Evolutionary conservation across 2,329 filamentous ascomycete genomes (phyloP).

Genomic region (Xenosphaeropsis pyriputrescens): DNA sequence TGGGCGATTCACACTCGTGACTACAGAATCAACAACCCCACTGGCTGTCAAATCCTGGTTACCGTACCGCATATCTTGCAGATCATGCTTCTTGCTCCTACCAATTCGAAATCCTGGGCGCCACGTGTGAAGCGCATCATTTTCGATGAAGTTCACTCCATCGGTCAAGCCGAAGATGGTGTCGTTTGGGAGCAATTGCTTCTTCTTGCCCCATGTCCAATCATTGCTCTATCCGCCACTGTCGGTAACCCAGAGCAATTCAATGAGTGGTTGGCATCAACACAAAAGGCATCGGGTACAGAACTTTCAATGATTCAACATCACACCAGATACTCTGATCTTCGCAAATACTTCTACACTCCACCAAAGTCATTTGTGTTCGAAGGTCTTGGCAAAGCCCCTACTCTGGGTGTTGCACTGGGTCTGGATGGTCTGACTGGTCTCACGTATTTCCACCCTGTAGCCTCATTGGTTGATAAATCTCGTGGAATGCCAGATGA

Average conservation of each 20-base stretch:
- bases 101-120: constrained; percentile 53
- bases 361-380: constrained; percentile 28
- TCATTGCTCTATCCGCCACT: constrained; percentile 68
- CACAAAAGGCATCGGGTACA: constrained; percentile 47
- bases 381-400: constrained; percentile 18
- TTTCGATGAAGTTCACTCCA: constrained; percentile 72
- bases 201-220: constrained; percentile 58
- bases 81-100: constrained; percentile 56
- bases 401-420: constrained; percentile 15
- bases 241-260: constrained; percentile 64
- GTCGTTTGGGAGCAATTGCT: constrained; percentile 68
- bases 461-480: constrained; percentile 45
- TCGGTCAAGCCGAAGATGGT: constrained; percentile 63
- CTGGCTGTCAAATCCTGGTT: constrained; percentile 59
- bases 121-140: constrained; percentile 59
- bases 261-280: constrained; percentile 48
- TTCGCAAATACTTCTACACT: constrained; percentile 59
- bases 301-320: constrained; percentile 56
- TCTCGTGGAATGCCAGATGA: constrained; percentile 52
- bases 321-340: constrained; percentile 56
- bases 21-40: constrained; percentile 59
- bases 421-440: constrained; percentile 26
- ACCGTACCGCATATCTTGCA: constrained; percentile 69
- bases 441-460: constrained; percentile 39
- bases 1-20: constrained; percentile 72